Base-by-base conservation (phyloP, 495 filamentous ascomycete species). In the Acidiella bohemica region DNA sequence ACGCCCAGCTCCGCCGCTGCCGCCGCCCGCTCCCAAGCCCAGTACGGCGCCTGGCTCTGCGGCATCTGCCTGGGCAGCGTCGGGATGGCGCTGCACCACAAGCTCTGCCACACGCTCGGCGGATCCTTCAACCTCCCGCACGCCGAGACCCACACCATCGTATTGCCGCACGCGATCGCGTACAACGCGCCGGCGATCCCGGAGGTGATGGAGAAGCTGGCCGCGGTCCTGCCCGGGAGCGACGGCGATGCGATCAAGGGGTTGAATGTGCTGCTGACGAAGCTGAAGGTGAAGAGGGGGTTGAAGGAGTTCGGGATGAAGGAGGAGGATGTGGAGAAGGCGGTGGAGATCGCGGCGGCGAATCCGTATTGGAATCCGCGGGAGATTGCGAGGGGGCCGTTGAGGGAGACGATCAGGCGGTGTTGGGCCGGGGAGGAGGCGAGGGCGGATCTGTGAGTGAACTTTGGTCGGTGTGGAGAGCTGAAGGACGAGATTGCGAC, bases 31-130 rank as follows among this genome's bases (percentile, higher is more conserved):
- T 64, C 67, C n/a, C 49, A 58, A 1, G 76, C 75, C 1, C 66
- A 75, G 3, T 79, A 80, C 45, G 77, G 75, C 24, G 76, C 76
- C 17, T 80, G 74, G 74, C 70, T 79, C 3, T 80, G 76, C 49
- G 72, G 72, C 17, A 46, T 41, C 27, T 79, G 75, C 43, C 30
- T 46, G 62, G 42, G 76, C 13, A 70, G 65, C 49, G 75, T 80
- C 7, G 75, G 74, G 24, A 80, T 81, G 76, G 67, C 73, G 12
- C 67, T 82, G 13, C 77, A 81, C 53, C 76, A 80, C 54, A 81
- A 81, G 51, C 68, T 81, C 10, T 80, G 74, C 59, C 77, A 81
- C 54, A 73, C 72, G 0, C 63, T 80, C 10, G 76, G 77, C 12
- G 77, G 77, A 2, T 72, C 68, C 51, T 80, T 82, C 59, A 75